Base-by-base conservation (phyloP, 768 basidiomycete genomes). In the Psilocybe sp. region DNA sequence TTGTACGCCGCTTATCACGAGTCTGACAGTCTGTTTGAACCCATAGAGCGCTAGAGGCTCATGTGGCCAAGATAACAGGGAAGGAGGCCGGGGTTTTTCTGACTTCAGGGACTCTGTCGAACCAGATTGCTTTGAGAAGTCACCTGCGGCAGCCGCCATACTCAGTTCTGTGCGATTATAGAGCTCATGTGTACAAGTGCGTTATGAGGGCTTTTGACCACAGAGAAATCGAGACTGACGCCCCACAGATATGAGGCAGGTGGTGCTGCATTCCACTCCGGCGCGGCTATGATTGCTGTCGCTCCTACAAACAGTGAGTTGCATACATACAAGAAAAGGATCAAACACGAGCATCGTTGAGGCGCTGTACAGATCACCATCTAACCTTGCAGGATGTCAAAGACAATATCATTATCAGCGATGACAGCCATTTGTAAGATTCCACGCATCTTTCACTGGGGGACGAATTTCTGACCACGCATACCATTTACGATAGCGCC, bases 1-100 rank as follows among this genome's bases (percentile, higher is more conserved):
- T n/a, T n/a, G n/a, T n/a, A n/a, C n/a, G n/a, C n/a, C n/a, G n/a
- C n/a, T n/a, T n/a, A 42, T 45, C 47, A 19, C 34, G 41, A 23
- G 38, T 28, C 20, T 37, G 40, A 18, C 7, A 15, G 5, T 46
- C 49, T 32, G 23, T 28, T 28, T 28, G 23, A 7, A 28, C 23
- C 31, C 36, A 41, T 33, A 77, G 78, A 39, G 77, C 81, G 12
- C 68, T 91, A 23, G 89, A 91, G 60, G 74, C 71, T 1, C 89
- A 91, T 56, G 66, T 91, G 36, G 89, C 89, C 15, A 72, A 78
- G 59, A 64, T 91, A 43, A 81, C 85, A 11, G 95, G 96, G 47
- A 98, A 98, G 68, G 94, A 96, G 67, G 92, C 91, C 2, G 92
- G 80, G 1, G 67, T 98, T 41, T 98, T 96, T 71, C 73, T 93